phyloP scores from a whole-genome alignment of 768 basidiomycete species.

The Aureoboletus auriporus region DNA sequence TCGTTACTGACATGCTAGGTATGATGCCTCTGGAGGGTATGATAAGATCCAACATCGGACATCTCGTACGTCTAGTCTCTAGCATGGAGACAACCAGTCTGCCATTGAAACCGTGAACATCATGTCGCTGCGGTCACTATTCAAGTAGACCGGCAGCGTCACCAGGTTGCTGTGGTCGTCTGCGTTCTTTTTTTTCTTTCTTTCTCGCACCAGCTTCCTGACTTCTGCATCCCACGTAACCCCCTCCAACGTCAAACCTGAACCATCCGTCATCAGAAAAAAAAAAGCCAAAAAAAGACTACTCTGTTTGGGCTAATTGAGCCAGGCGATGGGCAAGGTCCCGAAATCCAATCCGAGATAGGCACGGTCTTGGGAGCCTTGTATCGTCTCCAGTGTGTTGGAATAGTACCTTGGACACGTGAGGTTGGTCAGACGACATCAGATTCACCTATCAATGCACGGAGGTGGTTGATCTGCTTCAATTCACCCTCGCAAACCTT shows the following conservation, averaged over 20 bases:
- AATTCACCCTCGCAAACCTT: constrained; percentile 82
- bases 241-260: constrained; percentile 86
- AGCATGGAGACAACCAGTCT: constrained; percentile 88
- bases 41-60: constrained; percentile 5
- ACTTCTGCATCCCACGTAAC: constrained; percentile 59
- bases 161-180: constrained; percentile 42
- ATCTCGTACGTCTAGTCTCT: constrained; percentile 42
- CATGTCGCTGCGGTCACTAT: constrained; percentile 83
- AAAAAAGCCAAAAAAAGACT: not conserved
- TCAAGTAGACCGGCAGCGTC: constrained; percentile 90
- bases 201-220: constrained; percentile 67
- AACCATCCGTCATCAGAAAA: constrained; percentile 7
- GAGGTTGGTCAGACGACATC: not conserved
- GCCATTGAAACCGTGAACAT: constrained; percentile 81
- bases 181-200: constrained; percentile 37
- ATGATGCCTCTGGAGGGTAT: constrained; percentile 24
- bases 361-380: constrained; percentile 81
- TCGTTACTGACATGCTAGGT: constrained; percentile 24
- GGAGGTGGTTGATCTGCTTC: constrained; percentile 95
- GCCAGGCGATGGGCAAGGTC: constrained; percentile 73
- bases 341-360: constrained; percentile 80
- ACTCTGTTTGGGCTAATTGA: constrained; percentile 53
- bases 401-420: constrained; percentile 68
- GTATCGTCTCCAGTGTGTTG: constrained; percentile 84
- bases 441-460: constrained; percentile 78